These are phyloP conservation scores for Pichia deserticola DNA, from an alignment of 805 yeast species.

Conservation along the genomic window DNA sequence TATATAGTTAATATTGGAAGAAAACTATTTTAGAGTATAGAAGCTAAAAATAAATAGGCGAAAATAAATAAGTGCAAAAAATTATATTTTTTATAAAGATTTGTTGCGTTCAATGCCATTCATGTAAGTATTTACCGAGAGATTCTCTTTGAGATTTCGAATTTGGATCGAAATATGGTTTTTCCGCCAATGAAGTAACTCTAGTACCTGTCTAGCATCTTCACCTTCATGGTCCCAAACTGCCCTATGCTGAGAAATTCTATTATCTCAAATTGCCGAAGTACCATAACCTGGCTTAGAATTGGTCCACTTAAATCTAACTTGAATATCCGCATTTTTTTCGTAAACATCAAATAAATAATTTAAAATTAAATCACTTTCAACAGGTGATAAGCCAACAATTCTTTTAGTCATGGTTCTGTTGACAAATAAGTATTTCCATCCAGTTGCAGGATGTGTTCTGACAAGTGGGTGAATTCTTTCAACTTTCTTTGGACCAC, in stretches of 20 bases:
- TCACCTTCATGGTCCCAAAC: constrained; percentile 36
- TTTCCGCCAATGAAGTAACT: constrained; percentile 46
- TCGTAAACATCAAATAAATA: constrained; percentile 40
- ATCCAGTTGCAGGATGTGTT: constrained; percentile 60
- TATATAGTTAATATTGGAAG: too few relatives aligned
- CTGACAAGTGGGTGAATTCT: constrained; percentile 55
- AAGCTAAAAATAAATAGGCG: too few relatives aligned
- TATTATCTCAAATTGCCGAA: constrained; percentile 45
- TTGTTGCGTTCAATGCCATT: constrained; percentile 1
- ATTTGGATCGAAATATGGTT: constrained; percentile 42
- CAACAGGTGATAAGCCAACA: constrained; percentile 44
- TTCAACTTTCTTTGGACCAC: constrained; percentile 39
- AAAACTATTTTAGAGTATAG: too few relatives aligned
- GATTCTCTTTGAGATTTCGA: constrained; percentile 48
- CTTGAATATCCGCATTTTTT: constrained; percentile 49
- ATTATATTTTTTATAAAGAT: too few relatives aligned
- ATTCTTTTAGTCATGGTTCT: constrained; percentile 44
- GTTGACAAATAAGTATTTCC: constrained; percentile 50
- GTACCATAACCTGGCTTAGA: constrained; percentile 34
- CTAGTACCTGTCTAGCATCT: constrained; percentile 47
- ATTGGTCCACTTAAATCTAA: constrained; percentile 41
- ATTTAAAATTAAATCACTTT: constrained; percentile 40
- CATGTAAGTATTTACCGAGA: constrained; percentile 27
- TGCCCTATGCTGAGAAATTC: constrained; percentile 38
- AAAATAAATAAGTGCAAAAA: too few relatives aligned